Base-by-base conservation (phyloP, 1,139 yeast species). In the Blastobotrys ciferrii region DNA sequence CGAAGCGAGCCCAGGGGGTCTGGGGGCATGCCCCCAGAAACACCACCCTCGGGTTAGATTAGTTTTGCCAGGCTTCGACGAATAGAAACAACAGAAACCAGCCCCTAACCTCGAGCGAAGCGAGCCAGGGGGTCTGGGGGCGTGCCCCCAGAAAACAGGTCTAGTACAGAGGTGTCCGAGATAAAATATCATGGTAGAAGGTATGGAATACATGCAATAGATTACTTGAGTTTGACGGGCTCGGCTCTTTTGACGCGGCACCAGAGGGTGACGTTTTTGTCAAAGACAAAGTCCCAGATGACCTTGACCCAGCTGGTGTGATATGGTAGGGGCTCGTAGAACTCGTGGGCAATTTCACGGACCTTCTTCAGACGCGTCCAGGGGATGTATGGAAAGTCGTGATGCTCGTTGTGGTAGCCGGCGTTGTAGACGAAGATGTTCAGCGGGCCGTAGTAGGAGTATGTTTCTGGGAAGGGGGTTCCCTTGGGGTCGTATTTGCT, bases 381-480 rank as follows among this genome's bases (percentile, higher is more conserved):
- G 0, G 97, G 92, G 58, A 89, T 78, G 64, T 81, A 89, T 1
- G 97, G 97, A 73, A 89, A 89, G 68, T 89, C 97, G 62, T 89
- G 97, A 66, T 89, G 97, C 67, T 89, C 97, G 62, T 86, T 88
- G 66, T 89, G 97, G 65, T 87, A 82, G 1, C 97, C 97, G 7
- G 88, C 96, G 60, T 89, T 89, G 91, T 95, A 89, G 1, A 94
- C 87, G 52, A 89, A 69, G 30, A 73, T 54, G 62, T 89, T 89
- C 58, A 89, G 74, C 15, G 81, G 70, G 0, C 97, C 97, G 60
- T 89, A 89, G 69, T 89, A 89, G 9, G 95, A 85, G 63, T 84
- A 89, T 0, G 97, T 89, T 64, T 89, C 97, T 0, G 94, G 94
- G 14, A 77, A 71, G 6, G 64, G 59, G 28, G 62, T 51, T 37